A percentile compares a stretch with the other conserved stretches of the same genome.
These are phyloP conservation scores for Neurospora tetrasperma DNA, from an alignment of 495 filamentous ascomycete genomes.

Conservation along the genomic window DNA sequence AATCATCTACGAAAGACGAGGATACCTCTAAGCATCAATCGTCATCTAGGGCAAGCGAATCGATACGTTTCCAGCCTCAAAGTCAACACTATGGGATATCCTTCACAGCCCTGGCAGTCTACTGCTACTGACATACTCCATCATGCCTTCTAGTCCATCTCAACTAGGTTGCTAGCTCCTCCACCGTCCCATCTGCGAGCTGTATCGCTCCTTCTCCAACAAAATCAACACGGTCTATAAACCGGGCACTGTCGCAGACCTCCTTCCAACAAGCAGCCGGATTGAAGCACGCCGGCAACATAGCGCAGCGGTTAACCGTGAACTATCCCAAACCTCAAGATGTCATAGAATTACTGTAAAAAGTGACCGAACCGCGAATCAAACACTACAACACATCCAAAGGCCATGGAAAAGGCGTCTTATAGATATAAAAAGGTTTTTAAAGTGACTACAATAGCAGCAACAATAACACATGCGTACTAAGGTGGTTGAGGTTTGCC, in stretches of 20 bases:
- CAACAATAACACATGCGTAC: background rate
- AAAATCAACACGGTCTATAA: background rate
- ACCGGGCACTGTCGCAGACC: background rate
- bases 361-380: background rate
- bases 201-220: background rate
- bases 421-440: background rate
- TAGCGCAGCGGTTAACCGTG: background rate
- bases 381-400: background rate
- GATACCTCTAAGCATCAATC: background rate
- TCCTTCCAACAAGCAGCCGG: background rate
- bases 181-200: background rate
- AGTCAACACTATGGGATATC: background rate
- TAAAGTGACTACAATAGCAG: background rate
- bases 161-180: background rate
- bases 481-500: background rate
- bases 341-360: background rate
- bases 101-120: background rate
- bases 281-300: background rate
- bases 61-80: background rate
- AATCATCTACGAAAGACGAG: background rate
- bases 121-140: background rate
- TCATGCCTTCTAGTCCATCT: background rate
- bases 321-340: background rate
- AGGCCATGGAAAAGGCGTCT: background rate
- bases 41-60: background rate